Conservation (phyloP, 257 asterid species). For the Eucommia ulmoides region DNA sequence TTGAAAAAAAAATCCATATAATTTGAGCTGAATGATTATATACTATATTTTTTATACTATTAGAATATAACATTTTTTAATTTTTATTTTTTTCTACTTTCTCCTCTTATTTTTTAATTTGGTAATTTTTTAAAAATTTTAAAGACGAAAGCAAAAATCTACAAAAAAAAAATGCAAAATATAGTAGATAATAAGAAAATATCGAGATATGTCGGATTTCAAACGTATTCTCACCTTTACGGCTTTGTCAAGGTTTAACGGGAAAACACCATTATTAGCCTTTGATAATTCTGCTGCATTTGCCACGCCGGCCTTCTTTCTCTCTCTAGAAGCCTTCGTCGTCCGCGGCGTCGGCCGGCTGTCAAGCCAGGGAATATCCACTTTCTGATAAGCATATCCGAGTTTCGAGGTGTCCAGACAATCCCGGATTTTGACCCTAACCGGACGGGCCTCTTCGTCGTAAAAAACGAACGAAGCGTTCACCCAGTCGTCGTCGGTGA, state of each 20-base stretch:
- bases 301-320: conserved; percentile 19
- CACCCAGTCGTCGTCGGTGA: conserved; percentile 8
- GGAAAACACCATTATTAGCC: not conserved
- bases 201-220: too few species aligned
- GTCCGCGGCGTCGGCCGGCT: conserved; percentile 15
- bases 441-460: conserved; percentile 1
- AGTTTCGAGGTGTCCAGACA: conserved; percentile 2
- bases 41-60: too few species aligned
- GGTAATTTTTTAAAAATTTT: too few species aligned
- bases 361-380: conserved; percentile 31
- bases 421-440: conserved; percentile 3
- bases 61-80: too few species aligned
- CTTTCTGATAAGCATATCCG: conserved; percentile 18
- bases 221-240: too few species aligned
- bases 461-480: conserved; percentile 1
- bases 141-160: too few species aligned
- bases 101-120: too few species aligned
- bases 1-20: too few species aligned
- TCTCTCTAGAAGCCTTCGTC: not conserved
- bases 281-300: not conserved
- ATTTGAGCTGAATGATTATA: too few species aligned
- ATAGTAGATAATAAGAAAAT: too few species aligned
- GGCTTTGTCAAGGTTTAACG: not conserved
- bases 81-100: too few species aligned
- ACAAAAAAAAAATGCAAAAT: too few species aligned